Base-by-base conservation (phyloP, 441 rosid species). In the Euphorbia celastroides region DNA sequence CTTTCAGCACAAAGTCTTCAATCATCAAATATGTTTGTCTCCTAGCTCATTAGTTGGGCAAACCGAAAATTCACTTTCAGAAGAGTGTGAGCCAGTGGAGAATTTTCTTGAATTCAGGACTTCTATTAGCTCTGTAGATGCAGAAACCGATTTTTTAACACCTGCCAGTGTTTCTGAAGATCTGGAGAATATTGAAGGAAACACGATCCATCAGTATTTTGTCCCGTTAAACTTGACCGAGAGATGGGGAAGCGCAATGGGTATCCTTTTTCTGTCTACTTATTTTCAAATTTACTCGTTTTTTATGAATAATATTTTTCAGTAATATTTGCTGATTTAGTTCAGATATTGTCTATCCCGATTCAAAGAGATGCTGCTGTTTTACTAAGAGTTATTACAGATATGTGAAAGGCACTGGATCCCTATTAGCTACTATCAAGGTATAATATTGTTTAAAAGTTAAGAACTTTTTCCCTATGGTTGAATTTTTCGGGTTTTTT, bases 211-310 rank as follows among this genome's bases (percentile, higher is more conserved):
- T 65, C 87, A 79, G 54, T 90, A 86, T 73, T 50, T 77, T 41
- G 98, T 93, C 67, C 98, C 97, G 1, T 57, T 62, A 38, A 85
- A 75, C 77, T 81, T 90, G 81, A 83, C 88, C 44, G 98, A 89
- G 72, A 87, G 97, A 76, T 93, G 97, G 98, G 95, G 96, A 78
- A 80, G 83, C 79, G 96, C 93, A 17, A 93, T 93, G 96, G 96
- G 98, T 88, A 93, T 84, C 88, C 86, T 80, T 67, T 31, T 70
- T 50, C 7, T 72, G 62, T 66, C 60, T 48, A 17, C n/a, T 70
- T 56, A 61, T 55, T 73, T 38, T 27, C 44, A 70, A 9, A 46
- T 34, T 38, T 11, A 44, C 36, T 62, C 36, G 57, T 7, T 42
- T 48, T 44, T 48, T 30, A 19, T 14, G 20, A 51, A 30, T 28